Conservation (phyloP, 1,284 basidiomycete genomes). For the Ustilago bromivora region DNA sequence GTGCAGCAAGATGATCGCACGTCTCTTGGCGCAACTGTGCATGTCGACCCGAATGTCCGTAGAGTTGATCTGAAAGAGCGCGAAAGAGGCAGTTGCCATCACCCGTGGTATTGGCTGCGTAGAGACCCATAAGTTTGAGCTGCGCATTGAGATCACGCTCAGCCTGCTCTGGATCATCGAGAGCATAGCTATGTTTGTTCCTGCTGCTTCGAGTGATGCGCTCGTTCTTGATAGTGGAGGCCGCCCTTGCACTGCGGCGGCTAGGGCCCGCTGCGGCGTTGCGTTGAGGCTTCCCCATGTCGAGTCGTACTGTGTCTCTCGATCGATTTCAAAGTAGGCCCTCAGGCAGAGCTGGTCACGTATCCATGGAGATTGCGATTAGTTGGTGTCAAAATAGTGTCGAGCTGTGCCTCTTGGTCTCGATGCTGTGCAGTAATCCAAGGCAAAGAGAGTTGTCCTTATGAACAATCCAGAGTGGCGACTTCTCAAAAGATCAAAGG, state of each 20-base stretch:
- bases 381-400: no score
- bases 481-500: not conserved
- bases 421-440: no score
- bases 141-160: conserved; percentile 63
- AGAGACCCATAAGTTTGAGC: conserved; percentile 64
- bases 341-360: conserved; percentile 2
- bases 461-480: not conserved
- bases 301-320: not conserved
- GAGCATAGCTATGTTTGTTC: conserved; percentile 45
- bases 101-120: conserved; percentile 67
- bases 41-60: conserved; percentile 81
- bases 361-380: conserved; percentile 7
- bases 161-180: conserved; percentile 62
- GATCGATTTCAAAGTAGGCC: not conserved
- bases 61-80: conserved; percentile 75
- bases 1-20: conserved; percentile 82
- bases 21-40: conserved; percentile 76
- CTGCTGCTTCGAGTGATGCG: conserved; percentile 52
- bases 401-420: not conserved
- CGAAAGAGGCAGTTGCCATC: conserved; percentile 69
- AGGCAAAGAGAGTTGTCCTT: not conserved
- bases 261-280: conserved; percentile 41
- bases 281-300: conserved; percentile 46
- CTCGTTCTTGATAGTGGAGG: conserved; percentile 46
- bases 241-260: conserved; percentile 36